Conservation (phyloP, 148 eudicot genomes). For the Nepenthes mirabilis region DNA sequence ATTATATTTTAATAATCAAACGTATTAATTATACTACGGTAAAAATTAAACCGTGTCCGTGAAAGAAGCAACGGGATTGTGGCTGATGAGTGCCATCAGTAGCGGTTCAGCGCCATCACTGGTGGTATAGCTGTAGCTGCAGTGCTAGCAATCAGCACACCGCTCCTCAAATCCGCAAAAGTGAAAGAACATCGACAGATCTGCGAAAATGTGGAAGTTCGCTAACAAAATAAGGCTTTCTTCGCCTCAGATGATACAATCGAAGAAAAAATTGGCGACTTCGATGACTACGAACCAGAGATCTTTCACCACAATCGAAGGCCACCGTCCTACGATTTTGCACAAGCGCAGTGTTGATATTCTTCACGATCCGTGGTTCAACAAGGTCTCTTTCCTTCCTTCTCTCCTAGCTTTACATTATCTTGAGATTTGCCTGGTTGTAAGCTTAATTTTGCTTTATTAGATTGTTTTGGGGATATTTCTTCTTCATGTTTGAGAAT, state of each 20-base stretch:
- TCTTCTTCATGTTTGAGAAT: background rate
- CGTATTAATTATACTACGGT: too few relatives aligned
- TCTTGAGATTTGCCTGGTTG: background rate
- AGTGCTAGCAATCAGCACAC: too few relatives aligned
- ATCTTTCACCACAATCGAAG: constrained; percentile 81
- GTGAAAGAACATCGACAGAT: too few relatives aligned
- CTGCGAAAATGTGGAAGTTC: constrained; percentile 20
- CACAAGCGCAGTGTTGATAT: constrained; percentile 85
- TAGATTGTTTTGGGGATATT: background rate
- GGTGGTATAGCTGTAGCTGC: too few relatives aligned
- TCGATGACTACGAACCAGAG: constrained; percentile 13
- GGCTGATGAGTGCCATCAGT: too few relatives aligned
- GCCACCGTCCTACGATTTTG: constrained; percentile 78
- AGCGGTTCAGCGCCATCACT: too few relatives aligned
- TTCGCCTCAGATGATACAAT: constrained; percentile 41
- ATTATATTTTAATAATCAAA: too few relatives aligned
- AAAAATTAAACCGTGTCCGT: too few relatives aligned
- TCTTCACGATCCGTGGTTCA: constrained; percentile 99
- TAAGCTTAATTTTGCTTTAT: background rate
- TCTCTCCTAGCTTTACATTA: background rate
- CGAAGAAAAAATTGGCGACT: constrained; percentile 20
- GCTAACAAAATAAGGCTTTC: constrained; percentile 34
- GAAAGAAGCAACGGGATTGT: too few relatives aligned
- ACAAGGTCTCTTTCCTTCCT: constrained; percentile 37
- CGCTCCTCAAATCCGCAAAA: too few relatives aligned